Percentiles rank a stretch among this genome's conserved stretches.
These are phyloP conservation scores for Limtongia smithiae DNA, from an alignment of 805 yeast genomes.

Conservation along the genomic window DNA sequence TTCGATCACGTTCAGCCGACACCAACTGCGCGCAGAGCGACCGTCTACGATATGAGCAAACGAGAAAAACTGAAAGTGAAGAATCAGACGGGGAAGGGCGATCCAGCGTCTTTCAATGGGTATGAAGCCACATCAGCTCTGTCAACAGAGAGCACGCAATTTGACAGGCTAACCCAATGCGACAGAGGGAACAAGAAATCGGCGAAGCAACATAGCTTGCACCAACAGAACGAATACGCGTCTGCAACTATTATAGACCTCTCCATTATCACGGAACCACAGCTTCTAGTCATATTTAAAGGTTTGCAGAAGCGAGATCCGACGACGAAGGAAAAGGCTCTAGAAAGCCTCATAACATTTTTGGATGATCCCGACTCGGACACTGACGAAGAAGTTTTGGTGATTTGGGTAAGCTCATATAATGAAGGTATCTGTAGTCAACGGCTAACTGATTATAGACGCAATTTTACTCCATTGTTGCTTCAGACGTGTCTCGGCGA, in stretches of 20 bases:
- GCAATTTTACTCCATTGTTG: conserved; percentile 75
- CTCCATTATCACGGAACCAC: conserved; percentile 39
- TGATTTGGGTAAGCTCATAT: conserved; percentile 51
- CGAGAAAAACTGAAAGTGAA: conserved; percentile 18
- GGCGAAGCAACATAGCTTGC: not conserved
- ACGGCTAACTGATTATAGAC: not conserved
- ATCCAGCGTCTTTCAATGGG: not conserved
- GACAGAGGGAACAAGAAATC: too few relatives aligned
- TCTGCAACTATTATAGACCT: conserved; percentile 9
- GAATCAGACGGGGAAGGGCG: conserved; percentile 13
- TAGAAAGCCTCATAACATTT: conserved; percentile 49
- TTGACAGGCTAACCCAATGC: too few relatives aligned
- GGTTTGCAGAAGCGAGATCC: conserved; percentile 73
- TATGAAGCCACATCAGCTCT: not conserved
- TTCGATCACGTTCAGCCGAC: too few relatives aligned
- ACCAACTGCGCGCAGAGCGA: too few relatives aligned
- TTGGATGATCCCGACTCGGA: conserved; percentile 35
- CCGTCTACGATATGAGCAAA: conserved; percentile 17
- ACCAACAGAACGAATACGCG: not conserved
- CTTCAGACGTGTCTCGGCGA: conserved; percentile 64
- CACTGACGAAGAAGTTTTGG: conserved; percentile 54
- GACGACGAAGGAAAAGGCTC: conserved; percentile 79
- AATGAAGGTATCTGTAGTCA: not conserved
- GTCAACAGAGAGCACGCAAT: too few relatives aligned
- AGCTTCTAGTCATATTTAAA: conserved; percentile 64